Evolutionary conservation across 345 rosid species (phyloP), one percentile per base, ranked within the genome.

Genomic region (Bruguiera gymnorhiza): DNA sequence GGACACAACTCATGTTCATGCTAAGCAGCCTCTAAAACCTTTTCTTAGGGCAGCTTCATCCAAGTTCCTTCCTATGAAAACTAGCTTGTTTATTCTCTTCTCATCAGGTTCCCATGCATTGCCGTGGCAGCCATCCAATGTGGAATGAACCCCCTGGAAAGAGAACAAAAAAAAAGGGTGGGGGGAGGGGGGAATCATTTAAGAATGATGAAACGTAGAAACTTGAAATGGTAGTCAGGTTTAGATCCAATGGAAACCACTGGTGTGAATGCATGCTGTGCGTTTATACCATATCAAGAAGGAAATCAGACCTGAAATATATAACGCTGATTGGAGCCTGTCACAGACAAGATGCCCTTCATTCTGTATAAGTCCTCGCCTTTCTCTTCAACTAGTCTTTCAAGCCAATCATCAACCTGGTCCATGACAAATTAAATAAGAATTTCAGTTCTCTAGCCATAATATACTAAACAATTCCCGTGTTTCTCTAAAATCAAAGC

Each of bases 401-500:
- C 86, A 26, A 89, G 80, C 92, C 95, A 89, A 79, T 89, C 95
- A 62, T 87, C 90, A 48, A 89, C 83, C 95, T 89, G 76, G 18
- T 73, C 66, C 57, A 73, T 58, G 24, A 30, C 68, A 37, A 69
- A 63, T 43, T 43, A 73, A 23, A 50, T 20, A 65, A 20, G 46
- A 70, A 15, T 29, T 46, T 63, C 20, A 11, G 6, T 18, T 13
- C 26, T 8, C n/a, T 43, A 29, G 15, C 34, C 67, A 66, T 66
- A 48, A 27, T 5, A 29, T 1, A 11, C 69, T 19, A 0, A 23
- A 30, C 53, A 16, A 2, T 30, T 66, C 19, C 52, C 5, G 11
- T 24, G 39, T 9, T n/a, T 6, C 46, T 62, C 18, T 13, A 6
- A 13, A 13, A 13, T 13, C 5, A 43, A 43, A 43, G 19, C 19